phyloP scores from a whole-genome alignment of 345 rosid genomes.

The Corchorus olitorius region DNA sequence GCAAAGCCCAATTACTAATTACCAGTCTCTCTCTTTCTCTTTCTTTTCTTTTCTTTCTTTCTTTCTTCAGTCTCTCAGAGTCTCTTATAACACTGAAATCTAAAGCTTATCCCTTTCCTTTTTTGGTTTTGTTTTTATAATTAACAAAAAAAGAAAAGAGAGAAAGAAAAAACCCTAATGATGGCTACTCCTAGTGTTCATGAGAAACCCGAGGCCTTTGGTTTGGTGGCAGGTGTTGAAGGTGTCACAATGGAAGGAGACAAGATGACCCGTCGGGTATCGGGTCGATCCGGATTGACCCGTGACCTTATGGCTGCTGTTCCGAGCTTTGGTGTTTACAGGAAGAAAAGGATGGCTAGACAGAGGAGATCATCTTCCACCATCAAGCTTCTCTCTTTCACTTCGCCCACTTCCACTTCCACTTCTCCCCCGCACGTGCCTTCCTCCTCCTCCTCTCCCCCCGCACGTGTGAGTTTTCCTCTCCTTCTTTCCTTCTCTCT shows the following conservation, averaged over 20 bases:
- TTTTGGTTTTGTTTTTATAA: constrained; percentile 19
- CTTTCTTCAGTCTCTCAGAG: not conserved
- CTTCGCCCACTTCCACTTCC: constrained; percentile 25
- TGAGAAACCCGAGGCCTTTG: constrained; percentile 58
- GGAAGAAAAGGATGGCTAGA: constrained; percentile 89
- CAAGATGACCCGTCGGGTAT: constrained; percentile 21
- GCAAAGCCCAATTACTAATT: constrained; percentile 39
- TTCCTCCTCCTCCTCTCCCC: constrained; percentile 21
- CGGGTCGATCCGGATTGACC: constrained; percentile 48
- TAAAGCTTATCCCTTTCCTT: constrained; percentile 13
- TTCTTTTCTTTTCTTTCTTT: constrained; percentile 29
- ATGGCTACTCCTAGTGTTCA: constrained; percentile 30
- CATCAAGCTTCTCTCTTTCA: constrained; percentile 36
- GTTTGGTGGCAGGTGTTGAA: constrained; percentile 56
- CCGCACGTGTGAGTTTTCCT: constrained; percentile 75
- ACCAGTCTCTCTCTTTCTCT: constrained; percentile 35
- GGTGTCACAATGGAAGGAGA: constrained; percentile 30
- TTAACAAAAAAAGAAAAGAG: too few relatives aligned
- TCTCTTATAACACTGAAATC: too few relatives aligned
- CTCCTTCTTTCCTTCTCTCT: not conserved
- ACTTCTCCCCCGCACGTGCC: constrained; percentile 51
- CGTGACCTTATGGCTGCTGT: constrained; percentile 47
- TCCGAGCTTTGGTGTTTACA: constrained; percentile 56
- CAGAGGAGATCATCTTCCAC: constrained; percentile 73
- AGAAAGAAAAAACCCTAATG: constrained; percentile 35